Base-by-base conservation (phyloP, 768 basidiomycete genomes). In the Collybia sordida region DNA sequence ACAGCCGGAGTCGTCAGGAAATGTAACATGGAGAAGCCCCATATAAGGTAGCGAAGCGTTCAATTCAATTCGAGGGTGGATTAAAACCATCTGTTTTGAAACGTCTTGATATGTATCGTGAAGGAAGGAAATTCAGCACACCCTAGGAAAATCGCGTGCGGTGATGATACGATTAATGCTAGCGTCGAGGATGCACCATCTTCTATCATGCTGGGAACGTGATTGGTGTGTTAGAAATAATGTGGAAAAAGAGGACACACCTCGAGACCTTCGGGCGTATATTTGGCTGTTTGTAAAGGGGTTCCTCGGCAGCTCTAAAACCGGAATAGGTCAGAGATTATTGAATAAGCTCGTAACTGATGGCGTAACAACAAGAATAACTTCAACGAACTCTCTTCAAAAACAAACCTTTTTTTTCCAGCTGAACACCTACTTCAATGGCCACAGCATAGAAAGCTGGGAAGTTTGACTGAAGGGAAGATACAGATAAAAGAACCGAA, bases 281-380 rank as follows among this genome's bases (percentile, higher is more conserved):
- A 89, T 23, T 62, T 74, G 6, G 76, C 77, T 37, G 72, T 71
- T 43, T 73, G 69, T 1, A 89, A 79, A 22, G 85, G 80, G 1
- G 75, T 84, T 21, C 85, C 88, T 42, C 77, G 79, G 58, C 88
- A 90, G 56, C 88, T 90, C 88, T 91, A 50, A 15, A 45, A 31
- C 19, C 37, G 24, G 14, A 47, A 18, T 45, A 14, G 31, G 31
- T 31, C 3, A 40, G 39, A 40, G 8, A 15, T 40, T 15, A 23
- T 40, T 40, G 39, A 18, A 40, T n/a, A 23, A 40, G 18, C 15
- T 40, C 9, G 18, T 19, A 7, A 18, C 4, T 21, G 12, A 38
- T 4, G 15, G 15, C 19, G 19, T 21, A 38, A 40, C 3, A 15
- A 8, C 7, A 9, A 8, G 39, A 40, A 40, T 17, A 23, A 18